Conservation (phyloP, 768 basidiomycete genomes). For the Harrya chromipes region DNA sequence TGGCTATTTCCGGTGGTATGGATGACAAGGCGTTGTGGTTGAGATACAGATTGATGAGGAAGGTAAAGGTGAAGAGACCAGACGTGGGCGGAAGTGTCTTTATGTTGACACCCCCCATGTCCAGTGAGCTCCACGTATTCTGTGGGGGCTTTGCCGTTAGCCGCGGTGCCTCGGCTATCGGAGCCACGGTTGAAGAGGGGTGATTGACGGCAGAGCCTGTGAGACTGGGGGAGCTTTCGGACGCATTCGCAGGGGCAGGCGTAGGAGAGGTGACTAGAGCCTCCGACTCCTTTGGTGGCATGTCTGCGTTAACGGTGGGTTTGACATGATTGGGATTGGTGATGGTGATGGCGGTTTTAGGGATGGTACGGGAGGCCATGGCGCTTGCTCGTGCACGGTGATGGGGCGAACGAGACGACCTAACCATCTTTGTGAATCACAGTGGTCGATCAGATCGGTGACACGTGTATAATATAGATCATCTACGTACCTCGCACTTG, state of each 20-base stretch:
- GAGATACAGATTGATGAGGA: constrained; percentile 91
- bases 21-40: constrained; percentile 86
- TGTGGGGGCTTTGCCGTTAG: constrained; percentile 65
- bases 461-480: constrained; percentile 14
- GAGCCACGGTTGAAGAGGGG: constrained; percentile 74
- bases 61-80: constrained; percentile 82
- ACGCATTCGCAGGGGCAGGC: constrained; percentile 29
- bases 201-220: constrained; percentile 45
- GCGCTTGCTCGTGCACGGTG: constrained; percentile 95
- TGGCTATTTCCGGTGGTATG: constrained; percentile 80
- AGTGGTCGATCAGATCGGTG: constrained; percentile 18
- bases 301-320: constrained; percentile 33
- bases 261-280: constrained; percentile 29
- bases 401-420: constrained; percentile 84
- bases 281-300: constrained; percentile 27
- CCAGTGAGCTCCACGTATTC: constrained; percentile 86
- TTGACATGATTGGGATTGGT: constrained; percentile 81
- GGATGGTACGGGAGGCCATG: constrained; percentile 82
- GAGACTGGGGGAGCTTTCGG: constrained; percentile 36
- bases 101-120: constrained; percentile 94
- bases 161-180: constrained; percentile 64
- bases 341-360: constrained; percentile 88
- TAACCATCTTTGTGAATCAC: constrained; percentile 59
- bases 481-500: constrained; percentile 79
- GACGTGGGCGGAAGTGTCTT: constrained; percentile 82